Evolutionary conservation across 805 yeast genomes (phyloP).

Genomic region (Ascoidea tarda): DNA sequence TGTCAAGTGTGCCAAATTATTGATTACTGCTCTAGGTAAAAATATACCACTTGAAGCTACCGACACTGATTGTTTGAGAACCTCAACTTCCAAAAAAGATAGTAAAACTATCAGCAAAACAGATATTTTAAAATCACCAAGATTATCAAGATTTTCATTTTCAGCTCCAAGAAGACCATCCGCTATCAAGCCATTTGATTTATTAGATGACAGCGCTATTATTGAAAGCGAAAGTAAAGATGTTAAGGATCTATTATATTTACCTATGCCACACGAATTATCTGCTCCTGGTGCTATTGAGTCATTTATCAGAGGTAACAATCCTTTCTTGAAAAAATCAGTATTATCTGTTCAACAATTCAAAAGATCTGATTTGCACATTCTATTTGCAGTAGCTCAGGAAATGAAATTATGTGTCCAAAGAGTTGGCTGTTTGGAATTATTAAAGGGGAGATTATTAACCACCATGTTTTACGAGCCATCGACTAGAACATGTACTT

Average conservation of each 20-base stretch:
- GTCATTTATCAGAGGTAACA: constrained; percentile 64
- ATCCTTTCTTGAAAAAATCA: constrained; percentile 82
- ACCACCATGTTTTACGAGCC: constrained; percentile 98
- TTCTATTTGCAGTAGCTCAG: constrained; percentile 91
- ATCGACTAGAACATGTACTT: constrained; percentile 90
- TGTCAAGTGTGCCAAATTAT: constrained; percentile 90
- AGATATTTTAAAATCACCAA: constrained; percentile 1
- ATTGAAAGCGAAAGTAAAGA: constrained; percentile 39
- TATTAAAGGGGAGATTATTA: constrained; percentile 79
- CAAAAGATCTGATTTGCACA: constrained; percentile 78
- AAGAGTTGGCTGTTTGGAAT: constrained; percentile 86
- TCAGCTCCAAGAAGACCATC: constrained; percentile 25
- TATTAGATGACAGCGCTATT: constrained; percentile 17
- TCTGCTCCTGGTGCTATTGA: constrained; percentile 70
- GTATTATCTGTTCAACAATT: constrained; percentile 82
- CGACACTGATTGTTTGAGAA: constrained; percentile 9
- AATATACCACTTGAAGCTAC: constrained; percentile 18
- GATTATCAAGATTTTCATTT: constrained; percentile 37
- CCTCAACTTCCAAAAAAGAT: neutral
- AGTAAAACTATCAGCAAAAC: neutral
- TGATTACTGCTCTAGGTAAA: constrained; percentile 87
- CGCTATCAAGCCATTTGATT: constrained; percentile 23
- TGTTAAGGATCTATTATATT: constrained; percentile 56
- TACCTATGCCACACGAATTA: constrained; percentile 58
- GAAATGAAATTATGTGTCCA: constrained; percentile 96